Base-by-base conservation (phyloP, 768 basidiomycete species). In the Panaeolus papilionaceus region DNA sequence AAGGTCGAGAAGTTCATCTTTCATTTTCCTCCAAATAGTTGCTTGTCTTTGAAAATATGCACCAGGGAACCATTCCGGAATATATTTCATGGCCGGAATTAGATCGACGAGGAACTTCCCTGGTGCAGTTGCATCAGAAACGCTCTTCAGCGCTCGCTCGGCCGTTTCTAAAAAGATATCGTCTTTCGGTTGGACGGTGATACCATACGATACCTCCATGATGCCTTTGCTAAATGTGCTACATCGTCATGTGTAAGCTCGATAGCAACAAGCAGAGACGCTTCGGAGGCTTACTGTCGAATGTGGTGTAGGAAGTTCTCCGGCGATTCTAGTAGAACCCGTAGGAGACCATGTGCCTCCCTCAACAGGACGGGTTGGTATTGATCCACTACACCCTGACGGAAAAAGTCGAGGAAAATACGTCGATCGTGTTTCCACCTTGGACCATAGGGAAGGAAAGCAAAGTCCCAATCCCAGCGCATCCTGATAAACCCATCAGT, bases 401-500 rank as follows among this genome's bases (percentile, higher is more conserved):
- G 73, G 67, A 81, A 73, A 16, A 72, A 69, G 26, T 81, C 77
- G 49, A 80, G 79, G 67, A 78, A 78, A 28, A 77, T 70, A 45
- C 77, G 75, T 44, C 81, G 71, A 49, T 80, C 74, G 16, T 70
- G 70, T 8, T 81, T 73, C 82, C 81, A 83, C 45, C 62, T 69
- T 0, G 78, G 65, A 1, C 78, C 78, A 63, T 81, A 80, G 2
- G 67, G 76, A 68, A 79, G 73, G 58, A 78, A 70, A 23, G 75
- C 80, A 12, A 79, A 69, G 63, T 79, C 80, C 64, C 76, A 77
- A 58, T 77, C 76, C 76, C 79, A 82, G 12, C 78, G 78, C 74
- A 80, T 75, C 37, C 64, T 73, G 33, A 37, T 16, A 33, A 14
- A 51, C 26, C 8, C 23, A 33, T 58, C 26, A 58, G 54, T 58